Evolutionary conservation across 192 early-diverging fungal genomes (phyloP).

Genomic region (Podila epicladia): DNA sequence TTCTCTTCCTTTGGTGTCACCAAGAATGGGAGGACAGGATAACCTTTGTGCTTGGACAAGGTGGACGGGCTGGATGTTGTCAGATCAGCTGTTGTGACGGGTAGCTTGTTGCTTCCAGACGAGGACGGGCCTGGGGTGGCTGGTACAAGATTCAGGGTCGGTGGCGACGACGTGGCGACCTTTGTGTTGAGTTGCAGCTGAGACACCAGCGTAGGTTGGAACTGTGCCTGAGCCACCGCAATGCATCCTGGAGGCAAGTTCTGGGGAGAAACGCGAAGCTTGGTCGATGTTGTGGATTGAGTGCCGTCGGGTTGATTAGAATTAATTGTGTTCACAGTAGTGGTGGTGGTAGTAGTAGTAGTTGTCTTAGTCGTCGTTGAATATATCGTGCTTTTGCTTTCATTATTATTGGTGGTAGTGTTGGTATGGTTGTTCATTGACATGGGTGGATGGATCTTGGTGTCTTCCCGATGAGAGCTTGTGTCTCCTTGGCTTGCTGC

Average conservation of each 20-base stretch:
- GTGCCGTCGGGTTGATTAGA: neutral
- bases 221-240: conserved; percentile 28
- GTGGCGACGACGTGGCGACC: conserved; percentile 24
- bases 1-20: conserved; percentile 52
- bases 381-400: neutral
- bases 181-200: conserved; percentile 49
- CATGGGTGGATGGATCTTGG: too few species aligned
- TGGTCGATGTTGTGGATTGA: neutral
- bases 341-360: neutral
- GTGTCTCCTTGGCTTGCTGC: too few species aligned
- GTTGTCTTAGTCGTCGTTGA: neutral
- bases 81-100: conserved; percentile 7
- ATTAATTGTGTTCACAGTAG: neutral
- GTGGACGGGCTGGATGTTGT: conserved; percentile 39
- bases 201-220: conserved; percentile 11
- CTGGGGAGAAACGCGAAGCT: neutral
- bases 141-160: conserved; percentile 41
- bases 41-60: conserved; percentile 45
- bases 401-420: neutral
- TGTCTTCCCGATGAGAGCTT: too few species aligned
- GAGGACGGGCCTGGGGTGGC: conserved; percentile 28
- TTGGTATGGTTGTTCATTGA: neutral
- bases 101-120: conserved; percentile 15
- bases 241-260: conserved; percentile 25
- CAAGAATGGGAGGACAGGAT: conserved; percentile 36